phyloP scores from a whole-genome alignment of 2,329 filamentous ascomycete genomes.

The Colletotrichum tanaceti region DNA sequence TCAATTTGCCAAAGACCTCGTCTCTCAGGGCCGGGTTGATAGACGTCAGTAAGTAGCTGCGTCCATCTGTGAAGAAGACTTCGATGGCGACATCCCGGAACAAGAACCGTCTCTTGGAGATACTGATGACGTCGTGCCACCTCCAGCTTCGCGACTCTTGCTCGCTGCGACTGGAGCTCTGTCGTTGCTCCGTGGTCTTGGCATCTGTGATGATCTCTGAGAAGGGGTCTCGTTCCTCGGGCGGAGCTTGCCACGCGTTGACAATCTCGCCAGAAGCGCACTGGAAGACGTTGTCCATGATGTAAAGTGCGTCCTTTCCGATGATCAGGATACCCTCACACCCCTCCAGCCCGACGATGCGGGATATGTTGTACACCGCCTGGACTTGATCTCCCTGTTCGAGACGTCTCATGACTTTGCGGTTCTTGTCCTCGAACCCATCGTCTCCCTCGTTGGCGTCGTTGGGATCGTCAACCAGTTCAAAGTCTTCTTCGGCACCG shows the following conservation, averaged over 20 bases:
- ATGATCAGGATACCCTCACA: constrained; percentile 94
- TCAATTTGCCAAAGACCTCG: constrained; percentile 81
- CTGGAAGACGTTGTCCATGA: constrained; percentile 97
- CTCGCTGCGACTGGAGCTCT: constrained; percentile 68
- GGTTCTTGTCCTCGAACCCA: constrained; percentile 95
- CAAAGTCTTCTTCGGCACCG: constrained; percentile 87
- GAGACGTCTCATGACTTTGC: constrained; percentile 95
- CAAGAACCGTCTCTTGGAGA: constrained; percentile 94
- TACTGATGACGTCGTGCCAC: constrained; percentile 93
- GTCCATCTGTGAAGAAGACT: constrained; percentile 95
- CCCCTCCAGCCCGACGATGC: constrained; percentile 92
- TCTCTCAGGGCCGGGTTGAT: constrained; percentile 80
- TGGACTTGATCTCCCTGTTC: constrained; percentile 92
- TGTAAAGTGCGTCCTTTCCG: constrained; percentile 90
- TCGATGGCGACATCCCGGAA: constrained; percentile 98
- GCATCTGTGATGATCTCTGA: constrained; percentile 89
- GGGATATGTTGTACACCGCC: constrained; percentile 93
- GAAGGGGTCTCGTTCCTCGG: constrained; percentile 93
- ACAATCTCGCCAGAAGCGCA: constrained; percentile 95
- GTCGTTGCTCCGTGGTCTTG: constrained; percentile 70
- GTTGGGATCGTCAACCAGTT: constrained; percentile 93
- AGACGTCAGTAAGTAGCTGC: constrained; percentile 91
- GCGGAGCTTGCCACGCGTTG: constrained; percentile 92
- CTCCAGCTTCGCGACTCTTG: constrained; percentile 92
- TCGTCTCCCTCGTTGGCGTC: constrained; percentile 79